These are phyloP conservation scores for Moesziomyces antarcticus DNA, from an alignment of 1,284 basidiomycete genomes.

Conservation along the genomic window DNA sequence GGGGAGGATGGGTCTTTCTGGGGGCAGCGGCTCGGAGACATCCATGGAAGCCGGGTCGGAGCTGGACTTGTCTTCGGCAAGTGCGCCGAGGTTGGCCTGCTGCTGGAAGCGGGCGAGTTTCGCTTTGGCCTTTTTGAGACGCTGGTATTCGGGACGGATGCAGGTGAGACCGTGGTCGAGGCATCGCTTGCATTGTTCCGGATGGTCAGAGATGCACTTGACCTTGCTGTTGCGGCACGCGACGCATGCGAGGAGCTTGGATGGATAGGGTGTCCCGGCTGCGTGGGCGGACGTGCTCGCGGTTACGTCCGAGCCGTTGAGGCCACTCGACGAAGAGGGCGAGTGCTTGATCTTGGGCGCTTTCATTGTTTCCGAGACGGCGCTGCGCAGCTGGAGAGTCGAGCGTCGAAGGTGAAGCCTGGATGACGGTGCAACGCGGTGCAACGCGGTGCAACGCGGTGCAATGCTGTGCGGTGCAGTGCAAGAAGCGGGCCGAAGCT, in stretches of 20 bases:
- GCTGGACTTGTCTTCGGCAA: slow-evolving; percentile 2
- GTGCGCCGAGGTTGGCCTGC: not conserved
- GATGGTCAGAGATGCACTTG: slow-evolving; percentile 39
- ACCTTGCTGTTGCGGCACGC: slow-evolving; percentile 46
- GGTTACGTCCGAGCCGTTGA: not conserved
- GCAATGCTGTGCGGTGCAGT: too few relatives aligned
- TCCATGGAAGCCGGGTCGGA: slow-evolving; percentile 2
- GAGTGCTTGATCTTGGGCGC: slow-evolving; percentile 29
- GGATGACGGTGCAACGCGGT: not conserved
- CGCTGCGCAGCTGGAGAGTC: not conserved
- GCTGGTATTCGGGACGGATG: slow-evolving; percentile 41
- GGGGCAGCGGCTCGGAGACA: not conserved
- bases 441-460: too few relatives aligned
- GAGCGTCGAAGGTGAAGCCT: not conserved
- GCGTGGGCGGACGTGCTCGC: slow-evolving; percentile 1
- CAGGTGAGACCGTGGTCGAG: slow-evolving; percentile 36
- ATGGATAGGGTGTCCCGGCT: slow-evolving; percentile 17
- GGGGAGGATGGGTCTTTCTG: slow-evolving; percentile 6
- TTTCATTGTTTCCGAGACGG: slow-evolving; percentile 15
- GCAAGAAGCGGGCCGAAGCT: too few relatives aligned
- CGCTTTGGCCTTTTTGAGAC: slow-evolving; percentile 40
- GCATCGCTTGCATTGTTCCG: slow-evolving; percentile 39
- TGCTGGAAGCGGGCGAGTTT: slow-evolving; percentile 15
- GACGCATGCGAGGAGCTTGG: slow-evolving; percentile 44
- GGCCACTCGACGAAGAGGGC: slow-evolving; percentile 15